phyloP scores from a whole-genome alignment of 352 stramenopile species.

The Pythium pyrilobum region DNA sequence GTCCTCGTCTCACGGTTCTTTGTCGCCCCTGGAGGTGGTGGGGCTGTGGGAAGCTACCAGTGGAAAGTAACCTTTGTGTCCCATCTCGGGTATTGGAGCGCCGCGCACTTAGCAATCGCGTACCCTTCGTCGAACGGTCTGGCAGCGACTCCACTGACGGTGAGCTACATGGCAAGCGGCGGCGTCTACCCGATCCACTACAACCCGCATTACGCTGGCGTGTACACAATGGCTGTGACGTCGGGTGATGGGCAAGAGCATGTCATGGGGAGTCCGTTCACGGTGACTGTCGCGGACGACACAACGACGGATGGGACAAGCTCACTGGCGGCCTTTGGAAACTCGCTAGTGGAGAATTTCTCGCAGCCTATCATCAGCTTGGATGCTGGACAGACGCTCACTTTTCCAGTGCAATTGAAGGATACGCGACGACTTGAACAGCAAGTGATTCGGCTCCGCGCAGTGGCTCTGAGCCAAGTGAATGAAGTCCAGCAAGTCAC shows the following conservation, averaged over 20 bases:
- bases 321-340: slow-evolving; percentile 58
- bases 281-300: slow-evolving; percentile 70
- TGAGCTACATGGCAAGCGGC: slow-evolving; percentile 40
- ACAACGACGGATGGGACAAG: slow-evolving; percentile 60
- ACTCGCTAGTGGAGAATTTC: slow-evolving; percentile 69
- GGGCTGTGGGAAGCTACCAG: slow-evolving; percentile 37
- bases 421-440: slow-evolving; percentile 74
- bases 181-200: slow-evolving; percentile 92
- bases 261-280: slow-evolving; percentile 89
- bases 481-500: slow-evolving; percentile 57
- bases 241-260: slow-evolving; percentile 53
- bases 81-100: slow-evolving; percentile 73
- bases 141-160: slow-evolving; percentile 36
- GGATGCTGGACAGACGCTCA: slow-evolving; percentile 39
- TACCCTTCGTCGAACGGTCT: slow-evolving; percentile 47
- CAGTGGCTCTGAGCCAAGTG: slow-evolving; percentile 38
- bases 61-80: slow-evolving; percentile 93
- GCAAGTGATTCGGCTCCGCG: slow-evolving; percentile 55
- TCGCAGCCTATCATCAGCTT: slow-evolving; percentile 45
- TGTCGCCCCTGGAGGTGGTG: slow-evolving; percentile 14
- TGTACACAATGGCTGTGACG: slow-evolving; percentile 87
- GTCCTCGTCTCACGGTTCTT: slow-evolving; percentile 37
- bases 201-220: slow-evolving; percentile 85
- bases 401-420: slow-evolving; percentile 90
- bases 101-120: slow-evolving; percentile 63